Percentiles rank a stretch among this genome's conserved stretches.
Evolutionary conservation across 345 rosid genomes (phyloP).

Genomic region (Rhodamnia rubescens): DNA sequence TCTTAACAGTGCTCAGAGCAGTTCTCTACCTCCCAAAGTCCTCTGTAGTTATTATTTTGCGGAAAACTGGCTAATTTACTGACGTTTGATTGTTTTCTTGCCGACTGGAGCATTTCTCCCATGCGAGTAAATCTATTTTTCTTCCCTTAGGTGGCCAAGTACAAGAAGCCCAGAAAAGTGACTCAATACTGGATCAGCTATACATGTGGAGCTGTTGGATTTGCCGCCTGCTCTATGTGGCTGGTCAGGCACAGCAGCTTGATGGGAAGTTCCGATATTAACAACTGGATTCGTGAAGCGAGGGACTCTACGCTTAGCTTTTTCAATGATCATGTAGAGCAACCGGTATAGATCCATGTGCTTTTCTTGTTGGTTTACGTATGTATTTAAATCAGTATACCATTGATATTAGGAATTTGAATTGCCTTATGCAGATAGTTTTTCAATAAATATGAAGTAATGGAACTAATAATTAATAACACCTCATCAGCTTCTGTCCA

Average conservation of each 20-base stretch:
- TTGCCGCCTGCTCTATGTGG: conserved; percentile 73
- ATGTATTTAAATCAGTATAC: background rate
- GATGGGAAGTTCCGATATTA: conserved; percentile 89
- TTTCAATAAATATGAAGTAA: background rate
- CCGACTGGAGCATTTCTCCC: background rate
- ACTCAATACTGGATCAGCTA: conserved; percentile 68
- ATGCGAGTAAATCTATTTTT: background rate
- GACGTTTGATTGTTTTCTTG: background rate
- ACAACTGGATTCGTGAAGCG: conserved; percentile 81
- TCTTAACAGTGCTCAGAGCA: background rate
- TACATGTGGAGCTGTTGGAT: conserved; percentile 76
- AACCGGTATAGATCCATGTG: conserved; percentile 47
- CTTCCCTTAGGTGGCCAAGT: conserved; percentile 49
- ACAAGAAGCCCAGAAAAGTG: conserved; percentile 61
- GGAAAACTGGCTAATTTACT: background rate
- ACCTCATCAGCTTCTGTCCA: conserved; percentile 57
- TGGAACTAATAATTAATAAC: background rate
- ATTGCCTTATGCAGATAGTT: background rate
- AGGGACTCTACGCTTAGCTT: conserved; percentile 59
- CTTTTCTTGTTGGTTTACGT: background rate
- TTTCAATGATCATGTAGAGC: conserved; percentile 85
- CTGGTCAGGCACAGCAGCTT: conserved; percentile 72
- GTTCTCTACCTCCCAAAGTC: background rate
- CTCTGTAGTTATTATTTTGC: background rate
- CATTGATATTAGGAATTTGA: background rate